Percentiles rank a stretch among this genome's conserved stretches.
phyloP scores from a whole-genome alignment of 2,329 filamentous ascomycete species.

The Stagonosporopsis tanaceti region DNA sequence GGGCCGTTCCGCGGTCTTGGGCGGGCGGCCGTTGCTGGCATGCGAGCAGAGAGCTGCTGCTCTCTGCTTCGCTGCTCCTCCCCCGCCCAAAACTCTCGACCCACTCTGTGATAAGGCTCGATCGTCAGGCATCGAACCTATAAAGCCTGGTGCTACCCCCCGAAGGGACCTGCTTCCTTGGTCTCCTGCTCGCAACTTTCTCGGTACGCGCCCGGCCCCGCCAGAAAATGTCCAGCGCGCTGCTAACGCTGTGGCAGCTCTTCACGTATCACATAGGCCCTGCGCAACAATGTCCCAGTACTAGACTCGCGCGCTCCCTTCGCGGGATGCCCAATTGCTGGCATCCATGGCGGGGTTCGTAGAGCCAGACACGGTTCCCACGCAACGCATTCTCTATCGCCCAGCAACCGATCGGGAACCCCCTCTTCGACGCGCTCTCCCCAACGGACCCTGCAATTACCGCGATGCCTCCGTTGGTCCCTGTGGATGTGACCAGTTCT shows the following conservation, averaged over 20 bases:
- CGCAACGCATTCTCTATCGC: conserved; percentile 25
- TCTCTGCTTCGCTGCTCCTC: conserved; percentile 19
- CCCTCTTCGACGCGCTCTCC: conserved; percentile 49
- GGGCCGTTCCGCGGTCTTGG: conserved; percentile 11
- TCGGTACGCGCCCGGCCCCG: conserved; percentile 43
- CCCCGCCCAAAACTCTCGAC: conserved; percentile 25
- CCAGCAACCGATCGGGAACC: conserved; percentile 25
- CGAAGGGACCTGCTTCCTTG: conserved; percentile 24
- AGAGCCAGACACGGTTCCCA: conserved; percentile 33
- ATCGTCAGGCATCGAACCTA: conserved; percentile 19
- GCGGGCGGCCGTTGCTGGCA: conserved; percentile 10
- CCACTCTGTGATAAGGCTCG: conserved; percentile 24
- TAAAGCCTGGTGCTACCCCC: conserved; percentile 28
- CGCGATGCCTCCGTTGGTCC: conserved; percentile 56
- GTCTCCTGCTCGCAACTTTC: conserved; percentile 29
- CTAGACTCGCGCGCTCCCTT: conserved; percentile 37
- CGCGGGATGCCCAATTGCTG: conserved; percentile 44
- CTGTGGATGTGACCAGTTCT: conserved; percentile 65
- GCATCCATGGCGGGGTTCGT: conserved; percentile 48
- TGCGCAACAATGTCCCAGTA: conserved; percentile 38
- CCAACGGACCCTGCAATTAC: conserved; percentile 62
- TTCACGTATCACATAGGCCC: conserved; percentile 17
- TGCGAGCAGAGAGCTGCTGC: conserved; percentile 27
- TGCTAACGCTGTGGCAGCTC: conserved; percentile 39
- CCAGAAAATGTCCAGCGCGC: conserved; percentile 22